Percentiles rank a stretch among this genome's conserved stretches.
Conservation (phyloP, 2,329 filamentous ascomycete species). For the Fusarium xyrophilum region DNA sequence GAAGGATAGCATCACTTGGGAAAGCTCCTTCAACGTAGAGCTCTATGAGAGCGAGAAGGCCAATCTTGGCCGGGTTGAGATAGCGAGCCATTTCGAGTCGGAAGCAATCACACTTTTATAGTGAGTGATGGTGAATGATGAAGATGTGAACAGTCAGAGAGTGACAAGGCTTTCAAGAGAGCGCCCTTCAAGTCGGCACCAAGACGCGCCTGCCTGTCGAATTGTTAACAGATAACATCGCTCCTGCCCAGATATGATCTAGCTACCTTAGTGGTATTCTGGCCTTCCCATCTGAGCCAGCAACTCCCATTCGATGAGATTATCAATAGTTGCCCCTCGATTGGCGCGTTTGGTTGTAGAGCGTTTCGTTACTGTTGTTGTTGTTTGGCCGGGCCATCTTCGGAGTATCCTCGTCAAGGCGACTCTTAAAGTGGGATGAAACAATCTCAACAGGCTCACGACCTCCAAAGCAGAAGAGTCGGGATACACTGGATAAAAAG, state of each 20-base stretch:
- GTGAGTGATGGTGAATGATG: not conserved
- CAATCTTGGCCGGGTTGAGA: slow-evolving; percentile 87
- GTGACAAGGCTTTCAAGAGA: not conserved
- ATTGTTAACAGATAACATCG: slow-evolving; percentile 4
- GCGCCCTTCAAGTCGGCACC: not conserved
- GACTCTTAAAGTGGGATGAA: slow-evolving; percentile 13
- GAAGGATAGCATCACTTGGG: slow-evolving; percentile 72
- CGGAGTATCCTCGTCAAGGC: slow-evolving; percentile 8
- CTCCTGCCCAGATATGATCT: not conserved
- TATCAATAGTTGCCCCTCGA: not conserved
- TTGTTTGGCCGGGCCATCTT: slow-evolving; percentile 24
- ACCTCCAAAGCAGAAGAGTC: not conserved
- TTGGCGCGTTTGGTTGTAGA: not conserved
- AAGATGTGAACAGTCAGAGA: not conserved
- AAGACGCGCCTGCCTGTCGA: slow-evolving; percentile 27
- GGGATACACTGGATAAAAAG: not conserved
- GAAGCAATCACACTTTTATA: not conserved
- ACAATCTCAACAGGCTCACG: slow-evolving; percentile 14
- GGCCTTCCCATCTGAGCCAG: not conserved
- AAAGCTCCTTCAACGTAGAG: slow-evolving; percentile 78
- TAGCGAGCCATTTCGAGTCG: slow-evolving; percentile 71
- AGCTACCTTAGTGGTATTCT: not conserved
- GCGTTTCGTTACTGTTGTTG: not conserved
- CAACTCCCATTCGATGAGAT: not conserved
- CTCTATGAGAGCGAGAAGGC: slow-evolving; percentile 79